phyloP scores from a whole-genome alignment of 495 filamentous ascomycete species.

The Lophiostoma macrostomum region DNA sequence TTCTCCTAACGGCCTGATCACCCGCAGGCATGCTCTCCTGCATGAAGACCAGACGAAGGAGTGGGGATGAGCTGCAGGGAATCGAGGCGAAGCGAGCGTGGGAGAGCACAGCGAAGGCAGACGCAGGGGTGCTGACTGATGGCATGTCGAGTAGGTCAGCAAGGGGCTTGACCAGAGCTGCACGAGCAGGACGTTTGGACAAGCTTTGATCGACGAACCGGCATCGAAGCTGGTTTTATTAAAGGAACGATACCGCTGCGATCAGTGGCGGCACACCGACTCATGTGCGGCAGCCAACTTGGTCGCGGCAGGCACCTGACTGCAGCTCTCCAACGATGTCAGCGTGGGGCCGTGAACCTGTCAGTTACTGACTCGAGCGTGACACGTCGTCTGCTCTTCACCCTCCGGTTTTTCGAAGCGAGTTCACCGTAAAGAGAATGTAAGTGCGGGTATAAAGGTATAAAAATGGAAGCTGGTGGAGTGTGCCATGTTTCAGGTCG shows the following conservation, averaged over 20 bases:
- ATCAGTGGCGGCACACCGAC: conserved; percentile 1
- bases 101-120: not conserved
- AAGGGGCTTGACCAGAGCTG: not conserved
- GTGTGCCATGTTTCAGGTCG: no score
- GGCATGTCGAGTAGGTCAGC: not conserved
- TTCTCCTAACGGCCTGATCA: conserved; percentile 3
- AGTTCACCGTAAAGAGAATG: no score
- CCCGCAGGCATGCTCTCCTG: conserved; percentile 5
- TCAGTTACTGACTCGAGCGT: no score
- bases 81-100: not conserved
- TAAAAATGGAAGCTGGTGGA: no score
- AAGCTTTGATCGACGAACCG: conserved; percentile 18
- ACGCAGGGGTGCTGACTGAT: no score
- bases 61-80: not conserved
- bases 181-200: not conserved
- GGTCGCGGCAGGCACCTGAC: no score
- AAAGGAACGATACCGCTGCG: conserved; percentile 4
- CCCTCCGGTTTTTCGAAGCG: no score
- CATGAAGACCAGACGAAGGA: not conserved
- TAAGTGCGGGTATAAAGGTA: no score
- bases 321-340: no score
- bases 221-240: conserved; percentile 1
- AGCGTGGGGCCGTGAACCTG: no score
- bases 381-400: no score
- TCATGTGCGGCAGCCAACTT: not conserved